Conservation (phyloP, 495 filamentous ascomycete species). For the Penicillium malachiteum region DNA sequence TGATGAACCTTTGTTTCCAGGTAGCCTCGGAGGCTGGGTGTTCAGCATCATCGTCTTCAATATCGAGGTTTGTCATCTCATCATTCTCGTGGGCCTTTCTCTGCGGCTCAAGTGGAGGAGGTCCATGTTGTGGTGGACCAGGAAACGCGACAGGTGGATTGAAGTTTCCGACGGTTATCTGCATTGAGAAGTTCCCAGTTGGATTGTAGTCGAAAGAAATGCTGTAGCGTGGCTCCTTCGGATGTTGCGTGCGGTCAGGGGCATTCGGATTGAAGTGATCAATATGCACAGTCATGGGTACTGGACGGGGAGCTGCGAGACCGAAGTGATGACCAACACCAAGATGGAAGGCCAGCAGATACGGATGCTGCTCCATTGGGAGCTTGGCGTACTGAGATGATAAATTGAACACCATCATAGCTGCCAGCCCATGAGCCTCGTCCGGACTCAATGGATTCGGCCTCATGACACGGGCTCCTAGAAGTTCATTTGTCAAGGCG, state of each 20-base stretch:
- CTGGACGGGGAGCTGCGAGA: conserved; percentile 22
- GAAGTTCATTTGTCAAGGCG: conserved; percentile 33
- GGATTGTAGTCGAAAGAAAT: conserved; percentile 34
- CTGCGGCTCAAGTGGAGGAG: conserved; percentile 10
- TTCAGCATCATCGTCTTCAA: conserved; percentile 36
- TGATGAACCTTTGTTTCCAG: conserved; percentile 48
- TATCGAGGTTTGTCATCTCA: conserved; percentile 26
- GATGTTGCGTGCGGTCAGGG: background rate
- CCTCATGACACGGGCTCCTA: conserved; percentile 30
- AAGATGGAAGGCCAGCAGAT: conserved; percentile 36
- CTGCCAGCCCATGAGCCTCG: conserved; percentile 36
- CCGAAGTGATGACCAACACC: conserved; percentile 42
- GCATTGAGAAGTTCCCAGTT: conserved; percentile 28
- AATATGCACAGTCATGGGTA: conserved; percentile 24
- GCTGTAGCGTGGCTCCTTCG: conserved; percentile 20
- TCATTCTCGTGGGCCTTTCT: conserved; percentile 22
- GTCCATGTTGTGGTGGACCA: conserved; percentile 3
- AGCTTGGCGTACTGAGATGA: conserved; percentile 30
- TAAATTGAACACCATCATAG: conserved; percentile 31
- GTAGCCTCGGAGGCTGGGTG: conserved; percentile 28
- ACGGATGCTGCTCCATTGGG: conserved; percentile 18
- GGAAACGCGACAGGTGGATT: conserved; percentile 14
- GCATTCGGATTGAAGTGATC: conserved; percentile 8
- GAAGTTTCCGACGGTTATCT: conserved; percentile 29
- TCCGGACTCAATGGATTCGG: conserved; percentile 24